A percentile compares a stretch with the other conserved stretches of the same genome.
phyloP scores from a whole-genome alignment of 495 filamentous ascomycete genomes.

The Diplogelasinospora grovesii region DNA sequence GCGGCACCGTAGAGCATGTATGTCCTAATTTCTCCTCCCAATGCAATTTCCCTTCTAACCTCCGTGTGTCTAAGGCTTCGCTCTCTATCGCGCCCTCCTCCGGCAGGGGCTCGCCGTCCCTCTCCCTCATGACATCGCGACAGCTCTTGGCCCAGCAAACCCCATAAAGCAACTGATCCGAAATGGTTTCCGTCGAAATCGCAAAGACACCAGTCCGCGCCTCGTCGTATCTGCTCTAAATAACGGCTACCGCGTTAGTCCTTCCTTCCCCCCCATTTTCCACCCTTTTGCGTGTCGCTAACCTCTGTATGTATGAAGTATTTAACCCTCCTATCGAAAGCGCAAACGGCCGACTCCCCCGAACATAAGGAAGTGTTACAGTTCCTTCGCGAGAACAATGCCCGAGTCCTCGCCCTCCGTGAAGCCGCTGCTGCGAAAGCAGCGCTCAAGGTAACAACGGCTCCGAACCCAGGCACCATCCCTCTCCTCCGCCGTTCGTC shows the following conservation, averaged over 20 bases:
- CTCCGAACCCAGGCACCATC: constrained; percentile 14
- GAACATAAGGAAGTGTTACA: constrained; percentile 23
- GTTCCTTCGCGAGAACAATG: constrained; percentile 29
- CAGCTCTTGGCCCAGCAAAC: constrained; percentile 35
- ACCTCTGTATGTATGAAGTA: no score
- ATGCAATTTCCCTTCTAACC: not conserved
- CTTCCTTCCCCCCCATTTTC: no score
- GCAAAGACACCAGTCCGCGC: constrained; percentile 45
- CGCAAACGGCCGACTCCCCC: constrained; percentile 1
- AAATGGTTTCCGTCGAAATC: constrained; percentile 54
- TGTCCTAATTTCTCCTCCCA: constrained; percentile 10
- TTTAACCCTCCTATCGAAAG: constrained; percentile 18
- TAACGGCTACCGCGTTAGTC: constrained; percentile 68
- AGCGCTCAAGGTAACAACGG: not conserved
- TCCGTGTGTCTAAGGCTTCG: constrained; percentile 46
- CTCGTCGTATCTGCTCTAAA: constrained; percentile 49
- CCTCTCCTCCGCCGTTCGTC: constrained; percentile 29
- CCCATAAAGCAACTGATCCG: constrained; percentile 38
- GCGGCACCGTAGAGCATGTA: constrained; percentile 62
- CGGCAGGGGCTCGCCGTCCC: constrained; percentile 49
- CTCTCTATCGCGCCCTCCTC: constrained; percentile 67
- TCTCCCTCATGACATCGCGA: constrained; percentile 33
- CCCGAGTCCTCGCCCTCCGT: constrained; percentile 15
- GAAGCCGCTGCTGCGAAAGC: constrained; percentile 1
- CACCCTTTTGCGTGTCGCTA: no score